Evolutionary conservation across 2,329 filamentous ascomycete genomes (phyloP).

Genomic region (Aspergillus candidus): DNA sequence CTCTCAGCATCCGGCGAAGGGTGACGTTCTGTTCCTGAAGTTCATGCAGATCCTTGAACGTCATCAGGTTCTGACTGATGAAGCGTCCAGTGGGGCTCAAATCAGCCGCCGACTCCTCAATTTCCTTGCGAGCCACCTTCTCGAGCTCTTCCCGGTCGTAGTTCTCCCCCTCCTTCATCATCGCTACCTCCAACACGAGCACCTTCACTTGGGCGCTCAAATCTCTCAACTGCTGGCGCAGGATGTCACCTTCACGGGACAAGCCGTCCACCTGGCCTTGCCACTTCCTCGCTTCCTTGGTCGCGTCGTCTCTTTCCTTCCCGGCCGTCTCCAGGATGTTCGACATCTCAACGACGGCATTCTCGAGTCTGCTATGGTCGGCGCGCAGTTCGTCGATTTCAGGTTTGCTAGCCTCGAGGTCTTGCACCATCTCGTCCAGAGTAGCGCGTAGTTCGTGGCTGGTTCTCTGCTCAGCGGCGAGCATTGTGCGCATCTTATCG

Average conservation of each 20-base stretch:
- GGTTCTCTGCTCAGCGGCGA: conserved; percentile 67
- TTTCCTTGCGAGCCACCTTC: conserved; percentile 68
- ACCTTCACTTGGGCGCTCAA: conserved; percentile 86
- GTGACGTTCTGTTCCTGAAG: conserved; percentile 85
- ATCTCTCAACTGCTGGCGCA: conserved; percentile 82
- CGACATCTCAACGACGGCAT: conserved; percentile 77
- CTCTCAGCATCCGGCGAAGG: conserved; percentile 72
- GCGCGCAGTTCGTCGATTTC: conserved; percentile 79
- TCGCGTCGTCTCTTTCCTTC: conserved; percentile 70
- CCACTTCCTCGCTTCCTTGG: conserved; percentile 71
- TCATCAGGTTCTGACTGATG: conserved; percentile 82
- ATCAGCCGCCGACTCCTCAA: conserved; percentile 65
- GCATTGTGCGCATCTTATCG: conserved; percentile 57
- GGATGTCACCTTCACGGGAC: conserved; percentile 64
- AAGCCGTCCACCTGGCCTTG: conserved; percentile 63
- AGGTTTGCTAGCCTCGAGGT: conserved; percentile 78
- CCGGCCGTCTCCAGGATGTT: conserved; percentile 75
- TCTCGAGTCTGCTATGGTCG: conserved; percentile 73
- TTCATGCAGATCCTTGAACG: conserved; percentile 79
- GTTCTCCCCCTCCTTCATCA: conserved; percentile 68
- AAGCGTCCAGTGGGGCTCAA: conserved; percentile 80
- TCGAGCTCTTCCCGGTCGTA: conserved; percentile 72
- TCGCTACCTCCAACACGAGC: conserved; percentile 78
- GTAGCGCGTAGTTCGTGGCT: conserved; percentile 69
- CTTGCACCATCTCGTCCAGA: conserved; percentile 77